Conservation (phyloP, 2,329 filamentous ascomycete genomes). For the Bimuria novae-zelandiae region DNA sequence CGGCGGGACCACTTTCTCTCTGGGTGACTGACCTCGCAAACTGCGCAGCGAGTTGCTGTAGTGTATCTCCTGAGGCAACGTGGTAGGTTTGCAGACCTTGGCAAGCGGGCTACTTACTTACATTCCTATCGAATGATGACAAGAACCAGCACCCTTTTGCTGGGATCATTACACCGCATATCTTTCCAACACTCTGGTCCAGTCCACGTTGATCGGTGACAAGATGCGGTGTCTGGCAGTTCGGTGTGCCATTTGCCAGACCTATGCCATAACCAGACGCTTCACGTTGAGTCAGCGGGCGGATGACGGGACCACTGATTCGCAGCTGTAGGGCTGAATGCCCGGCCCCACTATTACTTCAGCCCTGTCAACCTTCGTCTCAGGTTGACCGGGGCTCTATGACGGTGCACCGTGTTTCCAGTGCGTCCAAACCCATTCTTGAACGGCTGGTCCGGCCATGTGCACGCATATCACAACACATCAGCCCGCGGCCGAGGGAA, state of each 20-base stretch:
- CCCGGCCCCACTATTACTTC: no score
- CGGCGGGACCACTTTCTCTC: not conserved
- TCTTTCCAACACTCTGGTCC: not conserved
- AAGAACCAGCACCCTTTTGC: slow-evolving; percentile 10
- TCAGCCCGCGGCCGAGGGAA: not conserved
- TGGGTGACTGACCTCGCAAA: not conserved
- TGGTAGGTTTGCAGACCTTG: not conserved
- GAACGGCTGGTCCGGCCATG: no score
- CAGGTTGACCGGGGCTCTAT: no score
- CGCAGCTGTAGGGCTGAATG: not conserved
- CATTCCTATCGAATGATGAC: slow-evolving; percentile 7
- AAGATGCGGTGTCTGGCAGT: not conserved
- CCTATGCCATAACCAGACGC: not conserved
- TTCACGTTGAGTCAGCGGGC: no score
- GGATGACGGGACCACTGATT: no score
- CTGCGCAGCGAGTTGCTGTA: not conserved
- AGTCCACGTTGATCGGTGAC: slow-evolving; percentile 2
- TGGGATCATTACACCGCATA: slow-evolving; percentile 20
- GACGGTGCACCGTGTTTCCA: no score
- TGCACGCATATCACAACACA: no score
- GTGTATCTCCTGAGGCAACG: not conserved
- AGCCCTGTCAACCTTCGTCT: no score
- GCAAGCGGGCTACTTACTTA: not conserved
- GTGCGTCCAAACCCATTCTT: no score
- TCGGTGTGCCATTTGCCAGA: slow-evolving; percentile 1